These are phyloP conservation scores for Samsoniella hepiali DNA, from an alignment of 2,329 filamentous ascomycete genomes.

Conservation along the genomic window DNA sequence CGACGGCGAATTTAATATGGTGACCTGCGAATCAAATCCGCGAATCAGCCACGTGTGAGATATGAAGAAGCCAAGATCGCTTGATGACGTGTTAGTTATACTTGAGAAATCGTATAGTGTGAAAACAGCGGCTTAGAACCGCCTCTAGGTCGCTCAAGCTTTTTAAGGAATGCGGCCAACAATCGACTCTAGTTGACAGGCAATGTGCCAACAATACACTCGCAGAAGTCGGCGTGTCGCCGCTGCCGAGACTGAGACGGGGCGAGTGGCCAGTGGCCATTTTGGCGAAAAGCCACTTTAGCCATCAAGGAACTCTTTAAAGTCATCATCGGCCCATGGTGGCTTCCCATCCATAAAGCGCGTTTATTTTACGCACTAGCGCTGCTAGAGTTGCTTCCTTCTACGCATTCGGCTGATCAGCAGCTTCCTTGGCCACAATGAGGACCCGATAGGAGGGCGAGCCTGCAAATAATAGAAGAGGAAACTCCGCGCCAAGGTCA, in stretches of 20 bases:
- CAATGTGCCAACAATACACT: background rate
- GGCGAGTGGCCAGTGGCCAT: background rate
- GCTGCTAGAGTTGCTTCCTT: too few relatives aligned
- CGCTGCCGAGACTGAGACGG: background rate
- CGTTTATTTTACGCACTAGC: too few relatives aligned
- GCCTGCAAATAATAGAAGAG: background rate
- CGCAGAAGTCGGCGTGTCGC: background rate
- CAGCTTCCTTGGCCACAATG: too few relatives aligned
- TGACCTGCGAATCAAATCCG: background rate
- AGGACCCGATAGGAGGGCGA: background rate
- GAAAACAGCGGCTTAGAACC: background rate
- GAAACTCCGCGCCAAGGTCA: too few relatives aligned
- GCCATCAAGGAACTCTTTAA: too few relatives aligned
- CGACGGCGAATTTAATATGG: too few relatives aligned
- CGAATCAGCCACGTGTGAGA: background rate
- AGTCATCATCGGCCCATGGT: too few relatives aligned
- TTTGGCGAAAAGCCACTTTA: background rate
- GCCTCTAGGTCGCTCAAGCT: background rate
- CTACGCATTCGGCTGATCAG: too few relatives aligned
- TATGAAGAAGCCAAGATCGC: background rate
- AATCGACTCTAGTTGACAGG: background rate
- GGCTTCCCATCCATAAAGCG: too few relatives aligned
- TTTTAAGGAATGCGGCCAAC: too few relatives aligned
- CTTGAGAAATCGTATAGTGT: background rate
- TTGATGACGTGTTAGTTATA: background rate